phyloP scores from a whole-genome alignment of 2,329 filamentous ascomycete genomes.

The Microcyclosporella mali region DNA sequence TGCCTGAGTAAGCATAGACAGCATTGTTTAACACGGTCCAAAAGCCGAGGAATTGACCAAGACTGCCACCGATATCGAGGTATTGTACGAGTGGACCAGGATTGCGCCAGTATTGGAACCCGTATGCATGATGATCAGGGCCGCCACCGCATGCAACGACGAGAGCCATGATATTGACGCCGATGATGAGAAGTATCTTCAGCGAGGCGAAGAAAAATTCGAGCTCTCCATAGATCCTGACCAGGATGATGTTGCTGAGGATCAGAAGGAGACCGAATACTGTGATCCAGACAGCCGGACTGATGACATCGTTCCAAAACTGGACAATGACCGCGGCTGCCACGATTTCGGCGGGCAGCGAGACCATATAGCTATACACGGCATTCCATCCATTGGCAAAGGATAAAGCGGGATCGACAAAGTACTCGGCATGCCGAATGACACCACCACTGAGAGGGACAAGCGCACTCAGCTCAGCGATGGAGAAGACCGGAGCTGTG shows the following conservation, averaged over 20 bases:
- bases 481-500: conserved; percentile 45
- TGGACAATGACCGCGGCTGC: conserved; percentile 20
- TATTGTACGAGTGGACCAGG: conserved; percentile 15
- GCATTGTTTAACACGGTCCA: conserved; percentile 13
- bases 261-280: conserved; percentile 15
- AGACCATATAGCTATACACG: conserved; percentile 14
- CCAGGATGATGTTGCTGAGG: conserved; percentile 15
- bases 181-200: conserved; percentile 41
- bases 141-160: conserved; percentile 32
- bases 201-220: conserved; percentile 40
- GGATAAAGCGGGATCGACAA: conserved; percentile 44
- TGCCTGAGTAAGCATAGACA: conserved; percentile 13
- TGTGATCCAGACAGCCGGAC: conserved; percentile 21
- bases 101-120: conserved; percentile 17
- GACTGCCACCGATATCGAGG: conserved; percentile 6
- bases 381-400: conserved; percentile 17
- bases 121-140: conserved; percentile 33
- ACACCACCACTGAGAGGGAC: conserved; percentile 48
- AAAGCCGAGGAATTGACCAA: conserved; percentile 19
- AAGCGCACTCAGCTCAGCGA: conserved; percentile 47
- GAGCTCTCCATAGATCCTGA: conserved; percentile 41
- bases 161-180: conserved; percentile 33
- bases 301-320: conserved; percentile 20
- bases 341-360: conserved; percentile 19
- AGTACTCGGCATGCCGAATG: conserved; percentile 45